Conservation (phyloP, 2,329 filamentous ascomycete genomes). For the Zymoseptoria brevis region DNA sequence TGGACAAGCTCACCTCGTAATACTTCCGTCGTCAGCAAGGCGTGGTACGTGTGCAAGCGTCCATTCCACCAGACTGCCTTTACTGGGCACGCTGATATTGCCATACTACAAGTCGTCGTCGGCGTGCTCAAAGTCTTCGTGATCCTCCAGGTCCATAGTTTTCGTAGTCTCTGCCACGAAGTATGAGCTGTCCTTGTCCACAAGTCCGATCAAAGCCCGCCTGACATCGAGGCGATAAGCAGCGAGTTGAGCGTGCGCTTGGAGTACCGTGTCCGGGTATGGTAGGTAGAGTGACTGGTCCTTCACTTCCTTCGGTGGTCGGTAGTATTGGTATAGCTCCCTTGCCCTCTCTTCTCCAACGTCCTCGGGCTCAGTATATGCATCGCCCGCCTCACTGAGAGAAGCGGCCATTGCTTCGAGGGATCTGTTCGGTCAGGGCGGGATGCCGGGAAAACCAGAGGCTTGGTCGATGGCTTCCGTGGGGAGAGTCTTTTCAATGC, state of each 20-base stretch:
- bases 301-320: slow-evolving; percentile 13
- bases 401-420: neutral
- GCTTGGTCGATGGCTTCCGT: neutral
- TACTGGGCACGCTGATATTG: slow-evolving; percentile 50
- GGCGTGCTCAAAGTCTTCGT: slow-evolving; percentile 16
- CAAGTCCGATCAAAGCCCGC: slow-evolving; percentile 45
- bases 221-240: slow-evolving; percentile 41
- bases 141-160: slow-evolving; percentile 33
- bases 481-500: neutral
- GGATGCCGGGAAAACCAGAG: neutral
- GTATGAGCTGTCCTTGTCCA: slow-evolving; percentile 42
- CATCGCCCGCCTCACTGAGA: slow-evolving; percentile 4
- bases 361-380: slow-evolving; percentile 15
- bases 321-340: slow-evolving; percentile 22
- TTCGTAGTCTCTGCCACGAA: slow-evolving; percentile 47
- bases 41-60: slow-evolving; percentile 33
- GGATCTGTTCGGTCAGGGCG: neutral
- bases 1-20: slow-evolving; percentile 23
- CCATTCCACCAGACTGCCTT: slow-evolving; percentile 49
- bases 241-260: slow-evolving; percentile 43
- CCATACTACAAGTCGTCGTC: slow-evolving; percentile 30
- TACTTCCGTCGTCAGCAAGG: slow-evolving; percentile 22
- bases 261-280: slow-evolving; percentile 34
- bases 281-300: slow-evolving; percentile 12
- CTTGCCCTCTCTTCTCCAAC: slow-evolving; percentile 20